phyloP scores from a whole-genome alignment of 352 stramenopile species.

The Peronospora belbahrii region DNA sequence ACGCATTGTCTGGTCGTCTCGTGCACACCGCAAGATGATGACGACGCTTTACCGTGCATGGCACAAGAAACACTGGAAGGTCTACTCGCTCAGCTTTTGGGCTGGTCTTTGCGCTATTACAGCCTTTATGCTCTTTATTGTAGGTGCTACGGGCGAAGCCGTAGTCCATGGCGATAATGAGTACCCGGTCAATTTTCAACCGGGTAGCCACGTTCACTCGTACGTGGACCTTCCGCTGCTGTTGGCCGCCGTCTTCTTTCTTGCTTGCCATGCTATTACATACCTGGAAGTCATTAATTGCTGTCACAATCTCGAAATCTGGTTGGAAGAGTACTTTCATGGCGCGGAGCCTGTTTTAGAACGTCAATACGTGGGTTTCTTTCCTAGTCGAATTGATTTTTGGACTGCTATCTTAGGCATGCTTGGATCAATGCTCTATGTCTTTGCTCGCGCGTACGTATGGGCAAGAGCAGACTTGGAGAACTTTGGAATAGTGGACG shows the following conservation, averaged over 20 bases:
- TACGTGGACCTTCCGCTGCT: constrained; percentile 62
- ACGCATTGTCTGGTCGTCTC: constrained; percentile 81
- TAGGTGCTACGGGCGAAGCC: constrained; percentile 50
- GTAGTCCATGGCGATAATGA: constrained; percentile 38
- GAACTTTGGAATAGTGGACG: constrained; percentile 73
- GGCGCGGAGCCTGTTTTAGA: constrained; percentile 59
- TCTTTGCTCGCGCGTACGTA: constrained; percentile 52
- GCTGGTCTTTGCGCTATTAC: constrained; percentile 41
- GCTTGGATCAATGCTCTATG: constrained; percentile 51
- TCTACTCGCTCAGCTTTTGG: constrained; percentile 74
- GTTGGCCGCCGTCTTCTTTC: constrained; percentile 44
- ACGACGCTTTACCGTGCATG: constrained; percentile 75
- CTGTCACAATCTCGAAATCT: constrained; percentile 84
- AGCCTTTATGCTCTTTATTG: constrained; percentile 52
- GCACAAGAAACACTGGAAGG: constrained; percentile 60
- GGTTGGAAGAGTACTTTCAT: constrained; percentile 82
- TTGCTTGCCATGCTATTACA: constrained; percentile 50
- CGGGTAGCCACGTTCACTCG: constrained; percentile 21
- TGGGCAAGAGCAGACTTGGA: constrained; percentile 39
- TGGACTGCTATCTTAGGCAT: constrained; percentile 62
- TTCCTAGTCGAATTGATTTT: constrained; percentile 78
- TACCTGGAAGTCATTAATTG: constrained; percentile 86
- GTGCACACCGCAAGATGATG: constrained; percentile 84
- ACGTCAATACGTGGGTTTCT: constrained; percentile 64
- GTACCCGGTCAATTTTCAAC: constrained; percentile 10